These are phyloP conservation scores for Talaromyces sp. DNA, from an alignment of 2,329 filamentous ascomycete species.

Conservation along the genomic window DNA sequence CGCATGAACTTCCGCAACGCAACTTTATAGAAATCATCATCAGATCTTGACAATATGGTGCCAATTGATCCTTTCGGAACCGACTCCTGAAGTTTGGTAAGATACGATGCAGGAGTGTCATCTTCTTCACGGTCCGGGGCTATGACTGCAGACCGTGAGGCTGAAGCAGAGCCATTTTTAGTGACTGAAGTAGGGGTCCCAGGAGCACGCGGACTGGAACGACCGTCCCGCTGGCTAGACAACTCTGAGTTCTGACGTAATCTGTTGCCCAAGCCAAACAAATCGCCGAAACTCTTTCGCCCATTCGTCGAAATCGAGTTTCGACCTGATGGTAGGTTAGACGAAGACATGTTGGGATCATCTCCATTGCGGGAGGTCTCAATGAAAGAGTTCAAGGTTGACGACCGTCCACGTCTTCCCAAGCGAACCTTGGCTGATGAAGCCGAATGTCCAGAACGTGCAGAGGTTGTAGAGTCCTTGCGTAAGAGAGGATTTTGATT, in stretches of 20 bases:
- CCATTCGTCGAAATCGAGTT: constrained; percentile 81
- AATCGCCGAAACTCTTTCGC: constrained; percentile 85
- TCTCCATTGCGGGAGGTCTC: constrained; percentile 65
- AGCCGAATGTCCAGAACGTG: constrained; percentile 60
- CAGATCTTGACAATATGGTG: constrained; percentile 77
- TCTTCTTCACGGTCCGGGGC: constrained; percentile 79
- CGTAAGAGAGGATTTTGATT: constrained; percentile 49
- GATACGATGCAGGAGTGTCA: constrained; percentile 85
- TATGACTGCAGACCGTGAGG: constrained; percentile 64
- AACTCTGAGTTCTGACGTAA: constrained; percentile 79
- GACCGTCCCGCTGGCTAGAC: constrained; percentile 61
- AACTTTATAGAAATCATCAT: constrained; percentile 75
- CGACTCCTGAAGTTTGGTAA: constrained; percentile 75
- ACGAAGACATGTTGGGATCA: constrained; percentile 55
- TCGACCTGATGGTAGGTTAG: constrained; percentile 56
- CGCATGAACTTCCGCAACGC: constrained; percentile 94
- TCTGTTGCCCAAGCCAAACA: constrained; percentile 71
- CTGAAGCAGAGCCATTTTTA: constrained; percentile 77
- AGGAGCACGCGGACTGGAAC: constrained; percentile 52
- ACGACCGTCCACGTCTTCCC: constrained; percentile 69
- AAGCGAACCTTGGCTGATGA: constrained; percentile 52
- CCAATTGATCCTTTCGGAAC: constrained; percentile 80
- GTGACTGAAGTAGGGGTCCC: constrained; percentile 66
- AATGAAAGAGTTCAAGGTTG: constrained; percentile 79
- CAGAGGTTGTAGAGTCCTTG: constrained; percentile 60